Percentiles rank a stretch among this genome's conserved stretches.
Conservation (phyloP, 192 early-diverging fungal genomes). For the Dissophora globulifera region DNA sequence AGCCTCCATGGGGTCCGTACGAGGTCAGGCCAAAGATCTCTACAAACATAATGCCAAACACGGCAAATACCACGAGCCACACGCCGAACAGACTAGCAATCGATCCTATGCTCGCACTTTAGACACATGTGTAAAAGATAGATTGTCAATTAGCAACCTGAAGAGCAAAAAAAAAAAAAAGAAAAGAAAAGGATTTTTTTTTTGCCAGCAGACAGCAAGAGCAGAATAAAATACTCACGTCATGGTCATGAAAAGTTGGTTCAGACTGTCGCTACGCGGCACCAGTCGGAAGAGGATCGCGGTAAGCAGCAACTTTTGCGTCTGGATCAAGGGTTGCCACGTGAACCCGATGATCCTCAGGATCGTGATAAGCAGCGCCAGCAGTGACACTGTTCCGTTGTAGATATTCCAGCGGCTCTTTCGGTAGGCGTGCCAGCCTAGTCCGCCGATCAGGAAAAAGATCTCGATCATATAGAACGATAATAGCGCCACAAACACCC, state of each 20-base stretch:
- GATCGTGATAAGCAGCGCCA: slow-evolving; percentile 35
- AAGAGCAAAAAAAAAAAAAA: slow-evolving; percentile 16
- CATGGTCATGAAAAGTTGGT: slow-evolving; percentile 72
- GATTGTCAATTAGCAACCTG: no score
- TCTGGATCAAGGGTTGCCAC: slow-evolving; percentile 52
- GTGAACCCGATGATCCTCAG: slow-evolving; percentile 16
- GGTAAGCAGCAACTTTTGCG: slow-evolving; percentile 66
- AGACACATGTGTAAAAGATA: no score
- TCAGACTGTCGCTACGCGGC: slow-evolving; percentile 63
- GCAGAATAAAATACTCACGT: no score
- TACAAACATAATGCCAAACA: slow-evolving; percentile 70
- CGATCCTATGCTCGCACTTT: slow-evolving; percentile 53
- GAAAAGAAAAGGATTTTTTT: not conserved
- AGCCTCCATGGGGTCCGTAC: slow-evolving; percentile 57
- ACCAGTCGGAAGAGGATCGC: slow-evolving; percentile 68
- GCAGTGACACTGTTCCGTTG: slow-evolving; percentile 74
- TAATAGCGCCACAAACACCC: slow-evolving; percentile 57
- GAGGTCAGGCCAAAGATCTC: slow-evolving; percentile 70
- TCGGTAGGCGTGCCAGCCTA: slow-evolving; percentile 62
- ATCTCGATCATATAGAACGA: slow-evolving; percentile 62
- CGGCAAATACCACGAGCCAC: slow-evolving; percentile 66
- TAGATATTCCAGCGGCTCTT: slow-evolving; percentile 69
- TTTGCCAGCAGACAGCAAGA: no score
- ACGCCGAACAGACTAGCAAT: slow-evolving; percentile 67
- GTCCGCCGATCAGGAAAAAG: slow-evolving; percentile 55